Evolutionary conservation across 2,329 filamentous ascomycete genomes (phyloP), one percentile per base, ranked within the genome.

Genomic region (Colletotrichum tanaceti): DNA sequence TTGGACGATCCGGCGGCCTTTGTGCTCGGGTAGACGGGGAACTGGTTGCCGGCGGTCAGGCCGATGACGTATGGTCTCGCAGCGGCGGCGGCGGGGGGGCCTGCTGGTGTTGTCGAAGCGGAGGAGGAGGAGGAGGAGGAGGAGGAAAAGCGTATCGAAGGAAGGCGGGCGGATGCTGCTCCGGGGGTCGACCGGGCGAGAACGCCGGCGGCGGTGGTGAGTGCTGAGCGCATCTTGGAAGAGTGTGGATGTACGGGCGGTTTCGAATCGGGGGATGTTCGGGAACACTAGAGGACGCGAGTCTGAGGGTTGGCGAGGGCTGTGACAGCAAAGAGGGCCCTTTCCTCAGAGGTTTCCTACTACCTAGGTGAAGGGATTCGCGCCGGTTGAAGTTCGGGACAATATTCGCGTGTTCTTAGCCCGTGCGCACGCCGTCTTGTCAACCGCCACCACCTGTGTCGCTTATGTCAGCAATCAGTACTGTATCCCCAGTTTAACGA

Each of bases 1-100:
- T 89, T 88, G 76, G 90, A 85, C 72, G 92, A 96, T 16, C 93
- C 93, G 60, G 93, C 93, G 14, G 89, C 85, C 82, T 93, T 94
- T 72, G 81, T 83, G 72, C 89, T 84, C 18, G 89, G 84, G 81
- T 98, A 99, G 52, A 98, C 87, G 28, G 93, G 89, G 3, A 96
- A 82, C 72, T 93, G 89, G 55, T 89, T 87, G 44, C 87, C 90
- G 1, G 84, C 81, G 3, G 93, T 95, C 70, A 93, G 90, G 59
- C 84, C 84, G 72, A 98, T 86, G 74, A 90, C 86, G 83, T 94
- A 97, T 13, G 88, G 86, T 28, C 73, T 66, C 82, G 38, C 88
- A 16, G 68, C 38, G 47, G 38, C 88, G 11, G 70, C 38, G 54
- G 68, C 16, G 58, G n/a, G n/a, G n/a, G n/a, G n/a, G n/a, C n/a